Base-by-base conservation (phyloP, 805 yeast genomes). In the Yarrowia sp. region DNA sequence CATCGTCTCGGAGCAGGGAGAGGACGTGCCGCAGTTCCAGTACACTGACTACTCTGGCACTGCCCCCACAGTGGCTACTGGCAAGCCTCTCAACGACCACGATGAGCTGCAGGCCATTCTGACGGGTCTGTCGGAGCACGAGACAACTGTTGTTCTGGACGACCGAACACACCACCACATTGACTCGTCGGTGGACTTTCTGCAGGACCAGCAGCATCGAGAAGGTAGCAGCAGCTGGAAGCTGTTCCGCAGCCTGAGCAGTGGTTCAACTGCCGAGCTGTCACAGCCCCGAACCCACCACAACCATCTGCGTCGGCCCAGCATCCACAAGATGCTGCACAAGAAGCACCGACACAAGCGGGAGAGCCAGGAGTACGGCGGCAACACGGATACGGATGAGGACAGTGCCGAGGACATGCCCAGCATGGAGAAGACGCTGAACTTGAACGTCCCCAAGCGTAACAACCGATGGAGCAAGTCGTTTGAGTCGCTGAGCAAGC, bases 161-260 rank as follows among this genome's bases (percentile, higher is more conserved):
- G 69, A 67, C 41, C 69, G 67, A 17, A 69, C 71, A 55, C 60
- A 64, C 28, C 69, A 73, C 41, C 71, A 72, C 58, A 71, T 73
- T 48, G 72, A 74, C 67, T 73, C 77, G 35, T 74, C 74, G 62
- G 74, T 76, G 45, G 79, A 76, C 68, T 76, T 76, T 57, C 65
- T 76, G 62, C 72, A 75, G 43, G 67, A 75, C 9, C 67, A 76
- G 55, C 71, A 71, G 64, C 64, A 67, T 22, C 72, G 69, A n/a
- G 64, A 67, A 57, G 61, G 69, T 7, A 67, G 67, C 42, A 35
- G 55, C 45, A 39, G 47, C 41, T 61, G 65, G 65, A 47, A 61
- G 58, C 35, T 58, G 43, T 58, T 58, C 51, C 32, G 64, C 4
- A 43, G 51, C 33, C 41, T 58, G 17, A 58, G 64, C 51, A 43